Evolutionary conservation across 345 rosid species (phyloP), one percentile per base, ranked within the genome.

Genomic region (Pistacia integerrima): DNA sequence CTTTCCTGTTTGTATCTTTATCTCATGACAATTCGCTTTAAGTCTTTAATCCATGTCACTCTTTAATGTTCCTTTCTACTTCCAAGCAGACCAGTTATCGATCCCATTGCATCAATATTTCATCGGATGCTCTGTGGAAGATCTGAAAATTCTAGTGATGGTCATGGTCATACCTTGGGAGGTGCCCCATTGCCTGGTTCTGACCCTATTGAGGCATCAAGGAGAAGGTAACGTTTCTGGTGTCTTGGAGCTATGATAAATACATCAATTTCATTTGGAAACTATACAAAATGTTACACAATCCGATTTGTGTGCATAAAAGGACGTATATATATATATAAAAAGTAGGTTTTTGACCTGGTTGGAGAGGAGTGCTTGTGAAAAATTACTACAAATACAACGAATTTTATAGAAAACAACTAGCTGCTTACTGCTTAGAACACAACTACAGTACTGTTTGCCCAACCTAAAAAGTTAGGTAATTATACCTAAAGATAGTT

Each of bases 181-280:
- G 89, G 92, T 57, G 85, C 91, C 51, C 84, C 97, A 25, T 85
- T 97, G 79, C 98, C 90, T n/a, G 97, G 97, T 77, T 97, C 98
- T 74, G 97, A 97, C 79, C 93, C 97, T 54, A 87, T 89, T 55
- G 99, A 97, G 85, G 92, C 99, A 72, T 87, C 99, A 60, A 89
- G 99, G 81, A 94, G 98, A 82, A 92, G 99, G 99, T 92, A 84
- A 74, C 16, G 58, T 63, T 57, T 30, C 55, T 57, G 56, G 73
- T 61, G 33, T 30, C 48, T 18, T 65, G 54, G 62, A 14, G 5
- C 10, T n/a, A 72, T 41, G 14, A 64, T n/a, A 22, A 74, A 38
- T 49, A 22, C 61, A 33, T 63, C 6, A 18, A 74, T 64, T 36
- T 25, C 52, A 36, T 65, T 35, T 74, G 52, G 41, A 74, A 74